These are phyloP conservation scores for Rubus parviflorus DNA, from an alignment of 306 rosid species.

Conservation along the genomic window DNA sequence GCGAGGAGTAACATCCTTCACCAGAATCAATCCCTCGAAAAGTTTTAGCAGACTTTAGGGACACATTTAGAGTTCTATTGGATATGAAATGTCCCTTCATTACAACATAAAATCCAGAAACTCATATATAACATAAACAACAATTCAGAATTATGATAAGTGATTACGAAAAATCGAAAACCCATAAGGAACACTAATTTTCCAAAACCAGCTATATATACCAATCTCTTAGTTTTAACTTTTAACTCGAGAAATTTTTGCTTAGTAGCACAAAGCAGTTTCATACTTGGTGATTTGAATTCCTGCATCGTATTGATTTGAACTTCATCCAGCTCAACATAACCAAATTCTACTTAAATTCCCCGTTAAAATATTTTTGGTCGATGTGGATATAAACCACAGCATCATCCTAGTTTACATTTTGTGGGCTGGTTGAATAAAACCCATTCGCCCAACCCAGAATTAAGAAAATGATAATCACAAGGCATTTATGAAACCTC, in stretches of 20 bases:
- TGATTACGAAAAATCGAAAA: neutral
- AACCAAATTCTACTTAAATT: neutral
- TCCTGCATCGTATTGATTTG: neutral
- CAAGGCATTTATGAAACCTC: neutral
- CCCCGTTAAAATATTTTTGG: too few relatives aligned
- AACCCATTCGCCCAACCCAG: neutral
- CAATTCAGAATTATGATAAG: neutral
- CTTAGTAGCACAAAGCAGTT: neutral
- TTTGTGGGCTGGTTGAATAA: neutral
- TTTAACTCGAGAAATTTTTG: neutral
- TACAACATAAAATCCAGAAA: neutral
- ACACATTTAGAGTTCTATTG: too few relatives aligned
- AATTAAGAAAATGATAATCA: neutral
- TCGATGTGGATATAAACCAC: too few relatives aligned
- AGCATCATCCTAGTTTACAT: too few relatives aligned
- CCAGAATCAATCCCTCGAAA: neutral
- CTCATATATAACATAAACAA: neutral
- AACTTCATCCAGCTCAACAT: constrained; percentile 5
- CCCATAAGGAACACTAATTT: neutral
- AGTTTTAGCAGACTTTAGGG: too few relatives aligned
- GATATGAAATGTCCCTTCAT: neutral
- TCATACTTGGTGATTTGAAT: neutral
- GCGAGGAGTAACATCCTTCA: neutral
- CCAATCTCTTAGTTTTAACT: neutral
- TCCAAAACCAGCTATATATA: neutral